Evolutionary conservation across 768 basidiomycete genomes (phyloP).

Genomic region (Amanita thiersii): DNA sequence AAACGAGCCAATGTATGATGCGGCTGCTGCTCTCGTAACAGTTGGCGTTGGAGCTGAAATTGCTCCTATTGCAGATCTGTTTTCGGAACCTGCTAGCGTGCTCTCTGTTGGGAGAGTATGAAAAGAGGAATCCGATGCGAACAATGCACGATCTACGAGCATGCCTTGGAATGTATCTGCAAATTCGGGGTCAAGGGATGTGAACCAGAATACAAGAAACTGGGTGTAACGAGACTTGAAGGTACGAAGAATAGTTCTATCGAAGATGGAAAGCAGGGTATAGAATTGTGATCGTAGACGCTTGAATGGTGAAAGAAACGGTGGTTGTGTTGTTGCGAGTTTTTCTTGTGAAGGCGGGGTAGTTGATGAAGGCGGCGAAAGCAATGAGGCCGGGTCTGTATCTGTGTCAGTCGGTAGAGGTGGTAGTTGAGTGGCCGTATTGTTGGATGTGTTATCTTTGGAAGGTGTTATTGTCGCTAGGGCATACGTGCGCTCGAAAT

Average conservation of each 20-base stretch:
- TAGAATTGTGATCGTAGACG: slow-evolving; percentile 62
- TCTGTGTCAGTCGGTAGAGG: slow-evolving; percentile 16
- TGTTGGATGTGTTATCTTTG: slow-evolving; percentile 12
- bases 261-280: slow-evolving; percentile 87
- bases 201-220: slow-evolving; percentile 93
- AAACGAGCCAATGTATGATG: slow-evolving; percentile 88
- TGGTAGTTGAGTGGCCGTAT: slow-evolving; percentile 23
- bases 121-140: slow-evolving; percentile 24
- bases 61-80: slow-evolving; percentile 18
- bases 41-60: slow-evolving; percentile 36
- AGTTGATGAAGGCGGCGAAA: slow-evolving; percentile 15
- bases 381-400: background rate
- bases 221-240: slow-evolving; percentile 98
- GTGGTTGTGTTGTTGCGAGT: slow-evolving; percentile 6
- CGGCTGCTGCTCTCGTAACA: slow-evolving; percentile 85
- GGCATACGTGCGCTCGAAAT: slow-evolving; percentile 52
- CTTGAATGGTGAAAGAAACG: slow-evolving; percentile 1
- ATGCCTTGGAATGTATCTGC: slow-evolving; percentile 91
- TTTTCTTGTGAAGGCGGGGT: slow-evolving; percentile 17
- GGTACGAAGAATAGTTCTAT: slow-evolving; percentile 87
- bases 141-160: slow-evolving; percentile 85
- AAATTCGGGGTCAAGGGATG: slow-evolving; percentile 84
- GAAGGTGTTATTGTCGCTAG: background rate
- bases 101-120: background rate
- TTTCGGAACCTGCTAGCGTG: slow-evolving; percentile 8